Evolutionary conservation across 352 stramenopile species (phyloP).

Genomic region (Phytopythium mirpurense): DNA sequence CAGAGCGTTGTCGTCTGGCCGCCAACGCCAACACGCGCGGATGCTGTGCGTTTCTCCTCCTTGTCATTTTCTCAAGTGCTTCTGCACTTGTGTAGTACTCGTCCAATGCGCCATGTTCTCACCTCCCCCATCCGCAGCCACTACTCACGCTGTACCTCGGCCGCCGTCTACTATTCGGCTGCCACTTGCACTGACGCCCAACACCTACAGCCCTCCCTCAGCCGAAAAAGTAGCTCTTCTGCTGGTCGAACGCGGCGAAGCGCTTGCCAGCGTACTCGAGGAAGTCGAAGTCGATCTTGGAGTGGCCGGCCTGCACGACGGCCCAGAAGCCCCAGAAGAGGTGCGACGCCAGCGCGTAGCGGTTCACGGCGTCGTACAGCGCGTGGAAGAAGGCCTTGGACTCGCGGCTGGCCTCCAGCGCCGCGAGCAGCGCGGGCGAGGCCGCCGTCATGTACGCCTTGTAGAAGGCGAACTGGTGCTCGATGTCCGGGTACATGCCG

Average conservation of each 20-base stretch:
- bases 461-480: slow-evolving; percentile 85
- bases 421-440: slow-evolving; percentile 50
- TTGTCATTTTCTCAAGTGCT: no score
- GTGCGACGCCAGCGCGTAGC: slow-evolving; percentile 87
- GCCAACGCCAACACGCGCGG: no score
- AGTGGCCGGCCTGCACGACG: slow-evolving; percentile 88
- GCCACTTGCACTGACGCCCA: slow-evolving; percentile 5
- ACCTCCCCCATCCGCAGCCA: neutral
- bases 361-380: slow-evolving; percentile 81
- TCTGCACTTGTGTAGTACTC: neutral
- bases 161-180: neutral
- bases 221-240: slow-evolving; percentile 58
- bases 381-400: slow-evolving; percentile 81
- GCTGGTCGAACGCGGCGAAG: slow-evolving; percentile 76
- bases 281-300: slow-evolving; percentile 90
- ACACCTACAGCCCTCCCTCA: slow-evolving; percentile 14
- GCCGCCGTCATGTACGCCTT: slow-evolving; percentile 76
- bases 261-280: slow-evolving; percentile 79
- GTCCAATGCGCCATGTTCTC: neutral
- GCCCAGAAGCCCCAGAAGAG: slow-evolving; percentile 94
- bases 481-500: slow-evolving; percentile 70
- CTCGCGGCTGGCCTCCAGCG: slow-evolving; percentile 64
- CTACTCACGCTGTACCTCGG: neutral
- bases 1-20: no score
- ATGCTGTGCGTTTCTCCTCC: no score